These are phyloP conservation scores for Acanthochlamys bracteata DNA, from an alignment of 106 monocot species.

Conservation along the genomic window DNA sequence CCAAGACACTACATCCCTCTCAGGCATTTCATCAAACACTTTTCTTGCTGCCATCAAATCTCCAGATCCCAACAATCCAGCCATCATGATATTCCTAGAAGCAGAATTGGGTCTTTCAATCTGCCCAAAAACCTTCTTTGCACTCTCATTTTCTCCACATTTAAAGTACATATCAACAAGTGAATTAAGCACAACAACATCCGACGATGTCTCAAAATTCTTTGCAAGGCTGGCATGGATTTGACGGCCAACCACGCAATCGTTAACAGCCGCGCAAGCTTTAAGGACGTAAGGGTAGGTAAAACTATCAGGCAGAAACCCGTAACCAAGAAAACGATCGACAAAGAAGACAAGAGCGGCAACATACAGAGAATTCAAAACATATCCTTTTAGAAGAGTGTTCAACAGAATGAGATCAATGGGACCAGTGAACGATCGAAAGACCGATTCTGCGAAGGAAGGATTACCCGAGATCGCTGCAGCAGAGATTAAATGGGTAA, in stretches of 20 bases:
- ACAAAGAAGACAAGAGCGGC: constrained; percentile 17
- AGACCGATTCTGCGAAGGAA: constrained; percentile 28
- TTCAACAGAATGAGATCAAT: constrained; percentile 35
- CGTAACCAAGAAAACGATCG: constrained; percentile 4
- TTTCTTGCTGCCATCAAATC: constrained; percentile 5
- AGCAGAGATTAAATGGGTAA: constrained; percentile 25
- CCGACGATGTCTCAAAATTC: constrained; percentile 8
- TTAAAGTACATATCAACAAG: constrained; percentile 39
- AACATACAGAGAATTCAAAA: constrained; percentile 7
- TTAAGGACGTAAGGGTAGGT: constrained; percentile 48
- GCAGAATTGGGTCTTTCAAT: constrained; percentile 22
- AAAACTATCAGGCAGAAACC: constrained; percentile 33
- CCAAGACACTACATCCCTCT: constrained; percentile 28
- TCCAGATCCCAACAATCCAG: constrained; percentile 12
- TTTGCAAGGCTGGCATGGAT: constrained; percentile 40
- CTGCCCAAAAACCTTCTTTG: constrained; percentile 18
- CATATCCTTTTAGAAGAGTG: constrained; percentile 21
- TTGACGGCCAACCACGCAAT: constrained; percentile 9
- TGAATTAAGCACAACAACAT: constrained; percentile 33
- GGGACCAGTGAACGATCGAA: constrained; percentile 15
- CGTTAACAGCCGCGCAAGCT: constrained; percentile 17
- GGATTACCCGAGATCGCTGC: constrained; percentile 18
- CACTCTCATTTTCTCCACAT: constrained; percentile 11
- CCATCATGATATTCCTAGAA: constrained; percentile 44
- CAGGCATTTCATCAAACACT: constrained; percentile 31